These are phyloP conservation scores for Kluyveromyces marxianus DNA, from an alignment of 1,139 yeast genomes.

Conservation along the genomic window DNA sequence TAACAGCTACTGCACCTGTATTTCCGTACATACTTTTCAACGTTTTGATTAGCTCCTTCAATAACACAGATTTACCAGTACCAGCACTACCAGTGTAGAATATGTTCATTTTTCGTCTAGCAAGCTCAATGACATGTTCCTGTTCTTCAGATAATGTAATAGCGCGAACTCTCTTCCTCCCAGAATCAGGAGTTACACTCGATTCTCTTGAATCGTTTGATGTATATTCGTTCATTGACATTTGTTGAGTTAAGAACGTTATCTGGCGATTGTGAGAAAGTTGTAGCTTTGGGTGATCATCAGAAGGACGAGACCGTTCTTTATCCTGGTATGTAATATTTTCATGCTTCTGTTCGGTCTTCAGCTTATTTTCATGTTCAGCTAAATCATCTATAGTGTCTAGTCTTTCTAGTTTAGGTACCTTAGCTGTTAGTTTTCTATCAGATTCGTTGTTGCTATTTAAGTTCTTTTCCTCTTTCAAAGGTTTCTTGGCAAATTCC, in stretches of 20 bases:
- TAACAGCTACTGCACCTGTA: slow-evolving; percentile 58
- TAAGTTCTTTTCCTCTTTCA: background rate
- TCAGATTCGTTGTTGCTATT: background rate
- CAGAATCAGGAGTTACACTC: slow-evolving; percentile 12
- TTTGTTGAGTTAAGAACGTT: slow-evolving; percentile 10
- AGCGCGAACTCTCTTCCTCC: slow-evolving; percentile 28
- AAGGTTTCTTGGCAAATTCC: background rate
- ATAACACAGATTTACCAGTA: slow-evolving; percentile 81
- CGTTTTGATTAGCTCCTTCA: slow-evolving; percentile 60
- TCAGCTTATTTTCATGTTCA: background rate
- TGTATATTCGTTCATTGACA: slow-evolving; percentile 4
- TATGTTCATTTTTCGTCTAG: slow-evolving; percentile 52
- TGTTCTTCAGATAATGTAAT: slow-evolving; percentile 63
- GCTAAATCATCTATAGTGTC: background rate
- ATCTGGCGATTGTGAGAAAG: slow-evolving; percentile 12
- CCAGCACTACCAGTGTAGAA: slow-evolving; percentile 97
- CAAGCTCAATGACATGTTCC: slow-evolving; percentile 54
- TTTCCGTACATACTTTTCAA: slow-evolving; percentile 40
- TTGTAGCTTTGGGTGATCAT: slow-evolving; percentile 17
- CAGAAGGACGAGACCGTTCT: background rate
- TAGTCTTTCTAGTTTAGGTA: background rate
- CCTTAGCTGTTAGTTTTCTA: background rate
- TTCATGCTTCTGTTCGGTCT: background rate
- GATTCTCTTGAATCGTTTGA: slow-evolving; percentile 14
- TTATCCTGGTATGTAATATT: background rate